Evolutionary conservation across 2,329 filamentous ascomycete species (phyloP), one percentile per base, ranked within the genome.

Genomic region (Stagonosporopsis cucurbitacearum): DNA sequence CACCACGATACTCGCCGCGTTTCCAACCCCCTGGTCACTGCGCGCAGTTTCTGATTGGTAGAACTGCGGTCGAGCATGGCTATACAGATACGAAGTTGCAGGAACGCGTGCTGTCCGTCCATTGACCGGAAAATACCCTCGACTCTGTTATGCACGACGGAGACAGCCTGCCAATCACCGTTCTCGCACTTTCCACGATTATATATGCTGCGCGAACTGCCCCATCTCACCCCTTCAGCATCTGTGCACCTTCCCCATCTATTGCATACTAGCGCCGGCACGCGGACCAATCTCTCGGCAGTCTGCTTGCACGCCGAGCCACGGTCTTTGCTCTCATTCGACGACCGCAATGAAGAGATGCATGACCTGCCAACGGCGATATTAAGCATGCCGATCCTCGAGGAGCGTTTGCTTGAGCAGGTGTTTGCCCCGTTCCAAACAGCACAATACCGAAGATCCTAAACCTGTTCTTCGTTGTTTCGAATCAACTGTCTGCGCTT

Each of bases 241-340:
- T 47, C 36, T 56, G 44, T 41, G 40, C 54, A 67, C 64, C 63
- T 66, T 62, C 64, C 64, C 62, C 42, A 58, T 61, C 50, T 26
- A 54, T 57, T 49, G 15, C 49, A 52, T 52, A 50, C 51, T 60
- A 59, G 59, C 47, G 37, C 50, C 47, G 49, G 54, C 45, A 33
- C 44, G 51, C 37, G 19, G 44, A 4, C 42, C 42, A 45, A 45
- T 45, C 52, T 54, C 33, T 42, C 42, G 49, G 44, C 49, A 44
- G 20, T 35, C 17, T 42, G 20, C 36, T 36, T 20, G 36, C 54
- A 59, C 48, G 50, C 64, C 59, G 40, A 47, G 44, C n/a, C 12
- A 41, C 17, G 6, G 44, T 5, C 28, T 33, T 12, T 22, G 25
- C 12, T 49, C 43, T 26, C 37, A 50, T 54, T 58, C 41, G 42